Conservation (phyloP, 805 yeast species). For the Sugiyamaella valdiviana region DNA sequence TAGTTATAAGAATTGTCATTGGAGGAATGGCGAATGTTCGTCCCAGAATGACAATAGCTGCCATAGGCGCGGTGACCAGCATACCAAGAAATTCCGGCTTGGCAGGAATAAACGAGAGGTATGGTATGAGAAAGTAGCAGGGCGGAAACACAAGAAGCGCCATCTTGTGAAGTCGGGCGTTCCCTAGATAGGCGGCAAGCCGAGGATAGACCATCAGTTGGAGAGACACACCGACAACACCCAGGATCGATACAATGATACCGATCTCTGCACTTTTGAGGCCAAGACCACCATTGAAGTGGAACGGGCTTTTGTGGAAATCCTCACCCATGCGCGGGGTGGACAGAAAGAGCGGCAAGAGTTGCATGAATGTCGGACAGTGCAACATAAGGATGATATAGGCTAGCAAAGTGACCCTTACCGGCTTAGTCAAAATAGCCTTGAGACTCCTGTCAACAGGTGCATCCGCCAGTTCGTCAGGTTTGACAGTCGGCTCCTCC, state of each 20-base stretch:
- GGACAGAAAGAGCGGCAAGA: constrained; percentile 51
- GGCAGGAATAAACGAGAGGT: constrained; percentile 27
- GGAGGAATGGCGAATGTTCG: constrained; percentile 26
- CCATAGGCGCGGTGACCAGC: constrained; percentile 9
- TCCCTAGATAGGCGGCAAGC: constrained; percentile 42
- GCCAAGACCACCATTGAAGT: constrained; percentile 48
- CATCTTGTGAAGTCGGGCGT: constrained; percentile 39
- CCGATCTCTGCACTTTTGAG: constrained; percentile 46
- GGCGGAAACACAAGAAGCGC: constrained; percentile 42
- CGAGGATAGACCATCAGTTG: constrained; percentile 46
- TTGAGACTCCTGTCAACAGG: constrained; percentile 10
- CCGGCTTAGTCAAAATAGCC: constrained; percentile 21
- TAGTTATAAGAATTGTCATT: constrained; percentile 23
- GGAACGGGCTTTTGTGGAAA: constrained; percentile 38
- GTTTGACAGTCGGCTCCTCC: neutral
- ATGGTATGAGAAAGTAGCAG: constrained; percentile 44
- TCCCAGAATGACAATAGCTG: constrained; percentile 17
- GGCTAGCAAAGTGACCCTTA: constrained; percentile 18
- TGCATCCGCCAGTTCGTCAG: neutral
- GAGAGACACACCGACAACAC: constrained; percentile 46
- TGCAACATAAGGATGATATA: constrained; percentile 38
- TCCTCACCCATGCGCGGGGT: constrained; percentile 21
- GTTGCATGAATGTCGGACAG: constrained; percentile 45
- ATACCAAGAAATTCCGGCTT: constrained; percentile 8
- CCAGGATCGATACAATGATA: constrained; percentile 43